Percentiles rank a stretch among this genome's conserved stretches.
Conservation (phyloP, 2,329 filamentous ascomycete species). For the Fusarium sp. region DNA sequence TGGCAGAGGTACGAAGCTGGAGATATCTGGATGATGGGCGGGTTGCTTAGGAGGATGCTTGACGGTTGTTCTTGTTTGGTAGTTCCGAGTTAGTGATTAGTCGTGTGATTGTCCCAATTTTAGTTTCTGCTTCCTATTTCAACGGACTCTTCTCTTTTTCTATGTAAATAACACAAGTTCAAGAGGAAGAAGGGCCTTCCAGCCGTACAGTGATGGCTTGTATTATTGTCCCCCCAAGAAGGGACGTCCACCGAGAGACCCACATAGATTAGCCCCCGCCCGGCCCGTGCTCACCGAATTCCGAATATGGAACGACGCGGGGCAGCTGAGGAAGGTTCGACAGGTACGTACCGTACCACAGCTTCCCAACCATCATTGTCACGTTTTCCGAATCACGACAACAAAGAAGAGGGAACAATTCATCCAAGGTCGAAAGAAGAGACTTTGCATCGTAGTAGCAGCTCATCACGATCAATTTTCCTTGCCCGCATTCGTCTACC, state of each 20-base stretch:
- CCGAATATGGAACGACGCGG: not conserved
- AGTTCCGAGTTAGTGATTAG: not conserved
- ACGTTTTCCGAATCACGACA: not conserved
- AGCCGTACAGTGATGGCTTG: not conserved
- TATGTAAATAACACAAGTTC: not conserved
- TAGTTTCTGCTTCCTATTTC: not conserved
- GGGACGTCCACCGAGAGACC: not conserved
- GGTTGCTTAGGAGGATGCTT: not conserved
- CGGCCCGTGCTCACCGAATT: slow-evolving; percentile 12
- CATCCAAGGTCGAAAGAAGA: not conserved
- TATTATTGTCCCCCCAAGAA: not conserved
- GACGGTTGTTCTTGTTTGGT: not conserved
- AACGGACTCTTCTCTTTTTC: not conserved
- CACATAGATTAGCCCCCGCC: not conserved
- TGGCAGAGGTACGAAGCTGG: not conserved
- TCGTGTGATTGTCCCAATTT: not conserved
- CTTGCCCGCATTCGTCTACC: not conserved
- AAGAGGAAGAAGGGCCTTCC: not conserved
- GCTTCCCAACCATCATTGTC: slow-evolving; percentile 3
- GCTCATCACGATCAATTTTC: not conserved
- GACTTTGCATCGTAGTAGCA: not conserved
- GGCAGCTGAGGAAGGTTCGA: not conserved
- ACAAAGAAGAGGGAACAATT: slow-evolving; percentile 14
- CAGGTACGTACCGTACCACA: not conserved
- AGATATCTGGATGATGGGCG: not conserved